These are phyloP conservation scores for Aspergillus sp. DNA, from an alignment of 2,329 filamentous ascomycete genomes.

Conservation along the genomic window DNA sequence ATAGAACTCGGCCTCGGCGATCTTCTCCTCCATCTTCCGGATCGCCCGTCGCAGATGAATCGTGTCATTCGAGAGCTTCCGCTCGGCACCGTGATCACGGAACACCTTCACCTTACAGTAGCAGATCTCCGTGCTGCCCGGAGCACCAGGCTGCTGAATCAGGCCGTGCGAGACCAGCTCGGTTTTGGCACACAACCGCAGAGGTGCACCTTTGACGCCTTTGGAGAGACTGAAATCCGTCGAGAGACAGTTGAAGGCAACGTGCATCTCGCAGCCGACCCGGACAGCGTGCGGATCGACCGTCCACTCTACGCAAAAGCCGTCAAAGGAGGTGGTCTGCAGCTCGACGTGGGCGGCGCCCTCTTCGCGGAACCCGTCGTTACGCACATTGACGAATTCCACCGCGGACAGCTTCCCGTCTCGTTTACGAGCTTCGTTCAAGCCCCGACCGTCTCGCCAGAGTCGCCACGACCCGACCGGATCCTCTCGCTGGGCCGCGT, in stretches of 20 bases:
- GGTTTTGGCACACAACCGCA: not conserved
- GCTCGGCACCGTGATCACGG: slow-evolving; percentile 20
- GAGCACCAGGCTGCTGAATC: too few relatives aligned
- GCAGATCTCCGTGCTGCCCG: not conserved
- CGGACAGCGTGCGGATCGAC: slow-evolving; percentile 35
- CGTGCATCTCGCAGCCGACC: slow-evolving; percentile 75
- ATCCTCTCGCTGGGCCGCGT: slow-evolving; percentile 79
- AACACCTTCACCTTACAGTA: not conserved
- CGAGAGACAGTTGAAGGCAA: slow-evolving; percentile 93
- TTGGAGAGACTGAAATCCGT: slow-evolving; percentile 97
- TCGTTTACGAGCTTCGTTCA: slow-evolving; percentile 83
- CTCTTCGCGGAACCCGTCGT: not conserved
- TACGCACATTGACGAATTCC: not conserved
- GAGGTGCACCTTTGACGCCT: slow-evolving; percentile 68
- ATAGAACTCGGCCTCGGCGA: slow-evolving; percentile 63
- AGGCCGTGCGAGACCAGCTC: not conserved
- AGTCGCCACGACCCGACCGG: slow-evolving; percentile 78
- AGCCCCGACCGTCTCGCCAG: slow-evolving; percentile 89
- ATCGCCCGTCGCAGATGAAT: slow-evolving; percentile 91
- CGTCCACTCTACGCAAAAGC: slow-evolving; percentile 15
- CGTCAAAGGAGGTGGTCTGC: not conserved
- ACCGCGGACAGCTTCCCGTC: slow-evolving; percentile 36
- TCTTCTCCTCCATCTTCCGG: slow-evolving; percentile 88
- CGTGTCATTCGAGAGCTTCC: slow-evolving; percentile 87
- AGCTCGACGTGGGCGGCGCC: not conserved